Evolutionary conservation across 441 rosid species (phyloP).

Genomic region (Gossypium lobatum): DNA sequence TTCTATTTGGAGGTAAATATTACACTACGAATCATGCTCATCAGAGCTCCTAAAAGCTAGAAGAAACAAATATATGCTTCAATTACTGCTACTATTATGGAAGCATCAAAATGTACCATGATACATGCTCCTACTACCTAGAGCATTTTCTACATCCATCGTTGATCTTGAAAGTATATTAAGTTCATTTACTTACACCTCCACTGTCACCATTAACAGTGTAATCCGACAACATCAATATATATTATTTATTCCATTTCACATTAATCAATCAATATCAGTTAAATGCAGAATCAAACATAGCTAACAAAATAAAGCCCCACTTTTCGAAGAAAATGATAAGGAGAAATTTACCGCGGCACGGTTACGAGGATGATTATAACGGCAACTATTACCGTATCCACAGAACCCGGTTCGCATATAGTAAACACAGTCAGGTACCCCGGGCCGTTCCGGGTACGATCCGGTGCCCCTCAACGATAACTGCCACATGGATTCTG

Average conservation of each 20-base stretch:
- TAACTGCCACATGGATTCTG: slow-evolving; percentile 84
- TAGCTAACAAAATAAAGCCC: neutral
- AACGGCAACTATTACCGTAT: slow-evolving; percentile 76
- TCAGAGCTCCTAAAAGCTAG: neutral
- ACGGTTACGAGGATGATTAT: slow-evolving; percentile 86
- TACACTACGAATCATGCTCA: neutral
- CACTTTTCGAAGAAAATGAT: neutral
- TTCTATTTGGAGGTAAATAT: neutral
- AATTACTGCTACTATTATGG: neutral
- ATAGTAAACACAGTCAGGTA: slow-evolving; percentile 83
- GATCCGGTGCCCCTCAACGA: slow-evolving; percentile 38
- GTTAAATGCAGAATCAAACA: neutral
- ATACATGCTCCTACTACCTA: neutral
- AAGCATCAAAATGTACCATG: neutral
- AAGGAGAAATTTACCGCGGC: slow-evolving; percentile 47
- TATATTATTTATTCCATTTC: neutral
- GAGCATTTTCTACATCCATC: neutral
- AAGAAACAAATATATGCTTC: neutral
- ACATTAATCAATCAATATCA: neutral
- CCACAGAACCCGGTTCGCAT: slow-evolving; percentile 89
- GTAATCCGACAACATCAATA: neutral
- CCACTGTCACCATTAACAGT: neutral
- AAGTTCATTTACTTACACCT: neutral
- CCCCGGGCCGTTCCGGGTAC: slow-evolving; percentile 78
- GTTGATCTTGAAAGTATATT: neutral